A percentile compares a stretch with the other conserved stretches of the same genome.
phyloP scores from a whole-genome alignment of 2,329 filamentous ascomycete genomes.

The Stagonosporopsis tanaceti region DNA sequence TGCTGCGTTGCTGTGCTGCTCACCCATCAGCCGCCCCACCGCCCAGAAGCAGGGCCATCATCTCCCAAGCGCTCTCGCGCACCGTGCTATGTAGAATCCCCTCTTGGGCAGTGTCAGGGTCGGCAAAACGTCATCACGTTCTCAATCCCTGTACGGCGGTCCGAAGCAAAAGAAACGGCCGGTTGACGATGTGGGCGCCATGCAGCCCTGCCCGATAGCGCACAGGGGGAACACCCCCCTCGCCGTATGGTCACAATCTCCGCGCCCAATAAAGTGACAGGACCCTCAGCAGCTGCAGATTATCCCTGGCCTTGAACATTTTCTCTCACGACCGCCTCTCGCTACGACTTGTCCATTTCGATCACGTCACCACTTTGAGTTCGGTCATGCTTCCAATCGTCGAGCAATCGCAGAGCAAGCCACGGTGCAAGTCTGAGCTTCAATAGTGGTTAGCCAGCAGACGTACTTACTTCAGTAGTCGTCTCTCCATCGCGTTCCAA shows the following conservation, averaged over 20 bases:
- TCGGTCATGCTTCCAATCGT: background rate
- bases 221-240: background rate
- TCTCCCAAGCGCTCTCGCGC: conserved; percentile 20
- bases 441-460: background rate
- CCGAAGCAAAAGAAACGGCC: conserved; percentile 9
- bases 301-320: conserved; percentile 19
- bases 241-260: conserved; percentile 23
- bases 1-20: conserved; percentile 45
- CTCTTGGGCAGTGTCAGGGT: conserved; percentile 7
- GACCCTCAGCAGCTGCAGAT: conserved; percentile 22
- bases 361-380: conserved; percentile 4
- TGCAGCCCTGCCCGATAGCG: conserved; percentile 21
- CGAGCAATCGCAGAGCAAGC: background rate
- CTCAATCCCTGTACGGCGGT: conserved; percentile 11
- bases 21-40: conserved; percentile 36
- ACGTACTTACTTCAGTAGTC: background rate
- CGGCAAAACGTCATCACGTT: conserved; percentile 8
- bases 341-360: background rate
- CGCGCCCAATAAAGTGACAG: conserved; percentile 22
- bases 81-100: conserved; percentile 17
- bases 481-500: conserved; percentile 10
- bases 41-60: conserved; percentile 34
- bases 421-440: background rate
- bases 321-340: background rate
- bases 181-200: conserved; percentile 19